Conservation (phyloP, 805 yeast genomes). For the Helenozyma baotianmanensis region DNA sequence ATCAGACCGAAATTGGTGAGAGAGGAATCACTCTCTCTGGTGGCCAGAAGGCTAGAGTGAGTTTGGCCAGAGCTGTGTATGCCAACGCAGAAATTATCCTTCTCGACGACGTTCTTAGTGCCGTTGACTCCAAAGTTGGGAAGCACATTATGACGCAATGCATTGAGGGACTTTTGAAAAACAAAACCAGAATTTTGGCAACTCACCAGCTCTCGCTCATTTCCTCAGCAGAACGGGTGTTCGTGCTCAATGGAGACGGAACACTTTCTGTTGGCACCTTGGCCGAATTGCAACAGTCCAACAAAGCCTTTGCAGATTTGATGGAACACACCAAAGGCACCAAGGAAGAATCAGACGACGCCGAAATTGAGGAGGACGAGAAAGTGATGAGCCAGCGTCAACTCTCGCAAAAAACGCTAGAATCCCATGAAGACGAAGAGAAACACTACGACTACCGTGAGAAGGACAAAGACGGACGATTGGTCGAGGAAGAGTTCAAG, state of each 20-base stretch:
- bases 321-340: not conserved
- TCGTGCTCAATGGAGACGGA: constrained; percentile 3
- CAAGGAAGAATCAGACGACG: constrained; percentile 1
- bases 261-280: not conserved
- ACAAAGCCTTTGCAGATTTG: constrained; percentile 1
- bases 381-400: not conserved
- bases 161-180: constrained; percentile 2
- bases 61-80: constrained; percentile 10
- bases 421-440: no score
- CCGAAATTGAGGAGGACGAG: not conserved
- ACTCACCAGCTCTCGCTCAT: constrained; percentile 8
- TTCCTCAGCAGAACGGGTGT: constrained; percentile 3
- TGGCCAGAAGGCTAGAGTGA: constrained; percentile 9
- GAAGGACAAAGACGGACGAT: constrained; percentile 1
- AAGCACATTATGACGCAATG: constrained; percentile 6
- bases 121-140: constrained; percentile 10
- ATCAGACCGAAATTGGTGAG: constrained; percentile 9
- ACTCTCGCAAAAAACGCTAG: no score
- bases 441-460: no score
- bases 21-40: constrained; percentile 10
- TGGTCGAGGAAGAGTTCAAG: constrained; percentile 4
- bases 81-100: constrained; percentile 3
- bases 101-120: constrained; percentile 9
- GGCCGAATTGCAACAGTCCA: constrained; percentile 1
- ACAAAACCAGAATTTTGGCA: constrained; percentile 6